Conservation (phyloP, 768 basidiomycete genomes). For the Brasilioporus rufonigricans region DNA sequence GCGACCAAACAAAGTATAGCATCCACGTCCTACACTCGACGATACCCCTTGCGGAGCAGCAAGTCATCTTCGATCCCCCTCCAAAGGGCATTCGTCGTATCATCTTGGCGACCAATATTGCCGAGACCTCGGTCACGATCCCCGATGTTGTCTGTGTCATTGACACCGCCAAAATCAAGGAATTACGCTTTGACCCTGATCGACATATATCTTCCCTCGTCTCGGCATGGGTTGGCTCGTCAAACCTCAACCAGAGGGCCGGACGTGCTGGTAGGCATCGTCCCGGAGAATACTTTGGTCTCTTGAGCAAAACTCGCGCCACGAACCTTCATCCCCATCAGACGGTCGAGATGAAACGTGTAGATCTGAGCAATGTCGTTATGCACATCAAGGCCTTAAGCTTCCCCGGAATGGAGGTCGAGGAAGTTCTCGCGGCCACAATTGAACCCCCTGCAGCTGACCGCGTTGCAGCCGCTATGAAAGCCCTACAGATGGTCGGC, state of each 20-base stretch:
- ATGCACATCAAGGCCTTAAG: slow-evolving; percentile 96
- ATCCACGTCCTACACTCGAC: slow-evolving; percentile 88
- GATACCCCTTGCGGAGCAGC: slow-evolving; percentile 85
- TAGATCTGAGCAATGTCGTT: slow-evolving; percentile 86
- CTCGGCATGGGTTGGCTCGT: slow-evolving; percentile 87
- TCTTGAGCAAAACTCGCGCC: slow-evolving; percentile 65
- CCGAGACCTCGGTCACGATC: slow-evolving; percentile 93
- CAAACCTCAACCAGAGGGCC: slow-evolving; percentile 88
- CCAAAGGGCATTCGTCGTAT: slow-evolving; percentile 74
- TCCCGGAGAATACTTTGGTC: slow-evolving; percentile 86
- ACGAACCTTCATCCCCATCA: slow-evolving; percentile 71
- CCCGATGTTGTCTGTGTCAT: slow-evolving; percentile 95
- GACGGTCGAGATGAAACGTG: slow-evolving; percentile 92
- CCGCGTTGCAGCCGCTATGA: slow-evolving; percentile 78
- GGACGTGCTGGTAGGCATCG: slow-evolving; percentile 92
- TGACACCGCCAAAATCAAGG: slow-evolving; percentile 86
- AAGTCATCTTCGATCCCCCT: slow-evolving; percentile 84
- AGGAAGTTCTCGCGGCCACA: slow-evolving; percentile 78
- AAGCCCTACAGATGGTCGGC: slow-evolving; percentile 78
- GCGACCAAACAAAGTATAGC: slow-evolving; percentile 52
- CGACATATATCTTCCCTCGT: slow-evolving; percentile 87
- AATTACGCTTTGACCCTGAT: slow-evolving; percentile 85
- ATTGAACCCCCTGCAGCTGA: slow-evolving; percentile 86
- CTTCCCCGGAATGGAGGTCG: slow-evolving; percentile 80
- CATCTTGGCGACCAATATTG: slow-evolving; percentile 93